Evolutionary conservation across 2,329 filamentous ascomycete species (phyloP).

Genomic region (Neurospora crassa): DNA sequence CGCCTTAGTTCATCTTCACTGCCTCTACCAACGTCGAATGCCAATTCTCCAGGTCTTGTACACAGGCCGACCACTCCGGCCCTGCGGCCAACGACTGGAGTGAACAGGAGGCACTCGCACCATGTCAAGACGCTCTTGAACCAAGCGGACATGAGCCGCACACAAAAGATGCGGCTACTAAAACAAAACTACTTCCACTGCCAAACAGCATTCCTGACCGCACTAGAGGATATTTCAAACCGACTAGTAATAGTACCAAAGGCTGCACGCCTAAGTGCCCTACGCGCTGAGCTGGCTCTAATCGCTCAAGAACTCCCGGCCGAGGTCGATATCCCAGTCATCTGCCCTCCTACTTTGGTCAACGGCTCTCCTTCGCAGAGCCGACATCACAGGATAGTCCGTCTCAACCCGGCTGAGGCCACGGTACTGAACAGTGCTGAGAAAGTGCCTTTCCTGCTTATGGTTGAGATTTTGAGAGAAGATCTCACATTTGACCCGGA

Average conservation of each 20-base stretch:
- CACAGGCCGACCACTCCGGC: slow-evolving; percentile 51
- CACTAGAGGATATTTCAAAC: slow-evolving; percentile 76
- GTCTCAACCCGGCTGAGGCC: slow-evolving; percentile 73
- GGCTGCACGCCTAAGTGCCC: slow-evolving; percentile 67
- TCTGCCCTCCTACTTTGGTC: slow-evolving; percentile 65
- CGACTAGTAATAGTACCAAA: slow-evolving; percentile 77
- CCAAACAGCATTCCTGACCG: slow-evolving; percentile 70
- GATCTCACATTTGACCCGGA: slow-evolving; percentile 78
- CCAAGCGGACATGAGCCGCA: slow-evolving; percentile 50
- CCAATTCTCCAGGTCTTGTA: slow-evolving; percentile 40
- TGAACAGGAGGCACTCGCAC: slow-evolving; percentile 52
- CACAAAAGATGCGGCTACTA: slow-evolving; percentile 62
- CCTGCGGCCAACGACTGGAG: slow-evolving; percentile 39
- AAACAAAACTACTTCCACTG: slow-evolving; percentile 77
- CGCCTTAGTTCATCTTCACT: slow-evolving; percentile 59
- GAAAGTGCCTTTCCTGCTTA: slow-evolving; percentile 74
- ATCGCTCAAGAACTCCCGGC: slow-evolving; percentile 74
- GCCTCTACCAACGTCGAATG: slow-evolving; percentile 45
- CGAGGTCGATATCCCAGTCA: slow-evolving; percentile 74
- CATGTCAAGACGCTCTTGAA: slow-evolving; percentile 46
- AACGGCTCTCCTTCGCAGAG: slow-evolving; percentile 67
- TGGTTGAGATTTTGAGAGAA: slow-evolving; percentile 73
- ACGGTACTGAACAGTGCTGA: slow-evolving; percentile 82
- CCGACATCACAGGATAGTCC: slow-evolving; percentile 72
- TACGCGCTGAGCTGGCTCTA: slow-evolving; percentile 70